Base-by-base conservation (phyloP, 1,284 basidiomycete genomes). In the Microbotryum lychnidis-dioicae region DNA sequence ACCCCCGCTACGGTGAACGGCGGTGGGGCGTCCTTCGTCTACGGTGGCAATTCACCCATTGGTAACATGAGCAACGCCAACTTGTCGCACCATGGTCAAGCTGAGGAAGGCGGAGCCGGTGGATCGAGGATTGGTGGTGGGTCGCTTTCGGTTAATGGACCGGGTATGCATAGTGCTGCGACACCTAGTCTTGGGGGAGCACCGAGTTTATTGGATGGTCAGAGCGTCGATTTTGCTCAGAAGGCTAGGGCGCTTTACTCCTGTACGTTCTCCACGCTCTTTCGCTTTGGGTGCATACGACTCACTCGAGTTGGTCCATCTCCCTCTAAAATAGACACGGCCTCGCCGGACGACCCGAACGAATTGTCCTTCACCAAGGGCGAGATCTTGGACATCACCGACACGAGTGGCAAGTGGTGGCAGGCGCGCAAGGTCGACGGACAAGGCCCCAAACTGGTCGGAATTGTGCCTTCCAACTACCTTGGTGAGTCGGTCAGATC, bases 341-440 rank as follows among this genome's bases (percentile, higher is more conserved):
- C 93, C 37, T 91, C 87, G 10, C 80, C 89, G 21, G 92, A 97
- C 67, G 94, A 98, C 76, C 90, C 93, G 10, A 96, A 91, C 73
- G 96, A 98, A 77, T 89, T 98, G 55, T 89, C 89, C 51, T 97
- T 98, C 76, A 75, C 79, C 60, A 97, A 97, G 76, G 91, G 91
- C 57, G 94, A 98, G 74, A 81, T 92, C 49, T 82, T 98, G 67
- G 92, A 97, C 62, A 89, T 98, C 66, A 77, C 94, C 57, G 96
- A 98, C 77, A 93, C 90, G 75, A 83, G 86, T 70, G 77, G 76
- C 65, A 76, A 75, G 66, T 74, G 74, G 74, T 62, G 90, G 90
- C 91, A 94, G 75, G 91, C 91, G 51, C 85, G 81, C 72, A 97
- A 89, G 75, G 74, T 82, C 18, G 86, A 90, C 72, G 94, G 92